A percentile compares a stretch with the other conserved stretches of the same genome.
These are phyloP conservation scores for Diplodia scrobiculata DNA, from an alignment of 2,329 filamentous ascomycete species.

Conservation along the genomic window DNA sequence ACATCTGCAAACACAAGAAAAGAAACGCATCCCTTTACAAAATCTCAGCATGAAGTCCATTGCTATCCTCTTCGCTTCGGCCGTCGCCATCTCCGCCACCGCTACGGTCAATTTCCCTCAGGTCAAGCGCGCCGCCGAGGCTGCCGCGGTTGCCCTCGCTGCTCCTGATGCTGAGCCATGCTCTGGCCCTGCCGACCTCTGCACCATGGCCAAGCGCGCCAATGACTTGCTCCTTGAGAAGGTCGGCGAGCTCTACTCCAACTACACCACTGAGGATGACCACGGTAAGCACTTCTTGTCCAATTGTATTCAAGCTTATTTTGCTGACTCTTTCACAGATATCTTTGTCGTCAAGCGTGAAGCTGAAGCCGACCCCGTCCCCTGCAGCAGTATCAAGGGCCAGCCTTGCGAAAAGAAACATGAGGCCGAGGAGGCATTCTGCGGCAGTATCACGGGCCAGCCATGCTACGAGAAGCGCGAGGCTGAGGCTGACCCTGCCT, in stretches of 20 bases:
- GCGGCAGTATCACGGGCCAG: slow-evolving; percentile 29
- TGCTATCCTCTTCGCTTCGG: slow-evolving; percentile 45
- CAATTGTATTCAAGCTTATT: background rate
- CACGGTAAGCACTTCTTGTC: background rate
- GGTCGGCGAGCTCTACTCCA: background rate
- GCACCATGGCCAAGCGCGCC: slow-evolving; percentile 27
- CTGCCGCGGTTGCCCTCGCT: slow-evolving; percentile 38
- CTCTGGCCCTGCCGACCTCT: slow-evolving; percentile 27
- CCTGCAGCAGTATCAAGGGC: background rate
- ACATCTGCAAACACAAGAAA: background rate
- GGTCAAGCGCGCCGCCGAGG: slow-evolving; percentile 42
- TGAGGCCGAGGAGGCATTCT: slow-evolving; percentile 40
- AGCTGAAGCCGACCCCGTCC: background rate
- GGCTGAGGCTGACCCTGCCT: slow-evolving; percentile 26
- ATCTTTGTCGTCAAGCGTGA: slow-evolving; percentile 7
- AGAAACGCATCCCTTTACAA: background rate
- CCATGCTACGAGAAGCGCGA: slow-evolving; percentile 32
- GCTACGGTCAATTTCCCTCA: slow-evolving; percentile 42
- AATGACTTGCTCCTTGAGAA: background rate
- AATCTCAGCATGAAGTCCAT: slow-evolving; percentile 54
- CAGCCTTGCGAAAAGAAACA: slow-evolving; percentile 39
- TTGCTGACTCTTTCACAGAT: background rate
- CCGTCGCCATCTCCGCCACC: slow-evolving; percentile 48
- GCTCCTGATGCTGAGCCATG: slow-evolving; percentile 32
- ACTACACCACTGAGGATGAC: slow-evolving; percentile 2